Percentiles rank a stretch among this genome's conserved stretches.
phyloP scores from a whole-genome alignment of 352 stramenopile genomes.

The Thraustochytrium striatum region DNA sequence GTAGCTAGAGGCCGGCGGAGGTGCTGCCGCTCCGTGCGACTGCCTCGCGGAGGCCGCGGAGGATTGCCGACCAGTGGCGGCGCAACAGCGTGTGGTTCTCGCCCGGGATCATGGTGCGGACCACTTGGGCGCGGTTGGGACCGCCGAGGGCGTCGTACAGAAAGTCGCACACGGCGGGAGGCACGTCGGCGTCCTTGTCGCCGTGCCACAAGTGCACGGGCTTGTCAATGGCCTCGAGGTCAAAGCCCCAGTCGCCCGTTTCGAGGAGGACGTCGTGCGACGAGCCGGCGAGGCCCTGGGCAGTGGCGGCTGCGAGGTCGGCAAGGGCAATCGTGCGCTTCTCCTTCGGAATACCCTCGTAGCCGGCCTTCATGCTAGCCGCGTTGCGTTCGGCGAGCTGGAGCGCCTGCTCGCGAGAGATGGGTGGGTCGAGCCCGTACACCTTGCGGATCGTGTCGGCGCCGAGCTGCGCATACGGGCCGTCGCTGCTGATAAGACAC shows the following conservation, averaged over 20 bases:
- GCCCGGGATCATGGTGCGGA: background rate
- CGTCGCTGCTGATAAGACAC: background rate
- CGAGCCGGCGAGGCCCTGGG: background rate
- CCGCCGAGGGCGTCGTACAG: background rate
- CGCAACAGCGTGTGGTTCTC: background rate
- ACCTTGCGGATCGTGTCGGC: background rate
- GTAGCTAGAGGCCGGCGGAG: too few relatives aligned
- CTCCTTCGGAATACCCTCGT: background rate
- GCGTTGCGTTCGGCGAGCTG: background rate
- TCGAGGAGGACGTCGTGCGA: background rate
- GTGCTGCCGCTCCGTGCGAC: too few relatives aligned
- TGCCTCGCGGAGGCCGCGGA: too few relatives aligned
- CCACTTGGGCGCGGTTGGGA: background rate
- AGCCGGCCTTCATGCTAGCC: background rate
- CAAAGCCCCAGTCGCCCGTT: background rate
- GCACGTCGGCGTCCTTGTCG: background rate
- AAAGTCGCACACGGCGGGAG: background rate
- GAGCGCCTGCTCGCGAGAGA: background rate
- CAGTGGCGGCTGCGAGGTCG: background rate
- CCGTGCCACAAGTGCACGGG: background rate
- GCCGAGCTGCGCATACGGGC: background rate
- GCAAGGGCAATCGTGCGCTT: background rate
- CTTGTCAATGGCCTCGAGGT: background rate
- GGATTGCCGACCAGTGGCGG: background rate
- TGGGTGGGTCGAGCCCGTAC: background rate